phyloP scores from a whole-genome alignment of 257 asterid species.

The Prunella vulgaris region DNA sequence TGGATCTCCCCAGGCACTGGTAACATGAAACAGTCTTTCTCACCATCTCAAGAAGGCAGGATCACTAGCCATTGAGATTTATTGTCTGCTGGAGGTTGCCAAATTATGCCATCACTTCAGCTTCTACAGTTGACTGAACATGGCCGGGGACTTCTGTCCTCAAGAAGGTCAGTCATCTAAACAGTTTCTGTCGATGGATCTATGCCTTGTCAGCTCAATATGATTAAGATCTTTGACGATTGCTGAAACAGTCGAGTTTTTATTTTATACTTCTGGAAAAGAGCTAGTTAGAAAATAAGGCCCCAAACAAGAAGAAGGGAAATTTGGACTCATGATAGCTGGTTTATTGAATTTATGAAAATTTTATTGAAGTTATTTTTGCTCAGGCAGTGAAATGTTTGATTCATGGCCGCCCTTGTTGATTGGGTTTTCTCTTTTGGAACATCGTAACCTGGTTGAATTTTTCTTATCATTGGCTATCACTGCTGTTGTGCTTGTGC shows the following conservation, averaged over 20 bases:
- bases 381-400: conserved; percentile 8
- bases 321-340: background rate
- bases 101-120: conserved; percentile 91
- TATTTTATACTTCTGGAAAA: background rate
- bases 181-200: conserved; percentile 3
- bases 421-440: conserved; percentile 2
- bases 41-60: conserved; percentile 26
- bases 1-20: conserved; percentile 28
- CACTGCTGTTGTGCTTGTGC: background rate
- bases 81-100: conserved; percentile 35
- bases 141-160: conserved; percentile 88
- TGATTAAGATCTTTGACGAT: conserved; percentile 1
- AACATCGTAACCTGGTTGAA: background rate
- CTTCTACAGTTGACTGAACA: conserved; percentile 94
- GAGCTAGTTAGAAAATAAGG: background rate
- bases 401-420: background rate
- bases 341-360: conserved; percentile 2
- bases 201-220: background rate
- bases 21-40: conserved; percentile 23
- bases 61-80: conserved; percentile 30
- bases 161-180: conserved; percentile 61
- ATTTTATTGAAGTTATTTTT: conserved; percentile 1
- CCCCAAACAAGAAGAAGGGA: background rate
- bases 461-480: background rate
- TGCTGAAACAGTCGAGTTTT: background rate